Conservation (phyloP, 208 protist genomes). For the Entamoeba moshkovskii region DNA sequence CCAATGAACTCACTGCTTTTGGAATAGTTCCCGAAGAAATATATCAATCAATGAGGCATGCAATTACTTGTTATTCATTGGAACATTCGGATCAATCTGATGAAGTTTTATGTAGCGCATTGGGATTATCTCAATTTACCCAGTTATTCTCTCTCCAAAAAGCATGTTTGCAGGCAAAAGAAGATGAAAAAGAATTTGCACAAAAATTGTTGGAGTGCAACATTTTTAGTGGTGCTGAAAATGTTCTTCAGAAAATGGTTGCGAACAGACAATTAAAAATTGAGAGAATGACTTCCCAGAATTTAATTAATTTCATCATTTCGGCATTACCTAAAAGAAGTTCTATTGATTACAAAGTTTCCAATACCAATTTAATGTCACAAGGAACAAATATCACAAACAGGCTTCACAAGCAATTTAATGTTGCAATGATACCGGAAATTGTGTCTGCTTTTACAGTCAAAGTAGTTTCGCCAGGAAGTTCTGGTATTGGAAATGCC, state of each 20-base stretch:
- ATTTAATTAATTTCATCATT: not conserved
- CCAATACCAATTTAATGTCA: not conserved
- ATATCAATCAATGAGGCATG: not conserved
- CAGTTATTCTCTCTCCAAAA: not conserved
- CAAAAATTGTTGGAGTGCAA: not conserved
- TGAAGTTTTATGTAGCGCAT: not conserved
- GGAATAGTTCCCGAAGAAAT: not conserved
- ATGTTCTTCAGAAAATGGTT: not conserved
- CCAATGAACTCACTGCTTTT: not conserved
- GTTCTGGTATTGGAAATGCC: not conserved
- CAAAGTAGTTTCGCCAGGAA: not conserved
- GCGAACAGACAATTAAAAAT: not conserved
- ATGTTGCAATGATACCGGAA: not conserved
- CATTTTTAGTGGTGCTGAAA: not conserved
- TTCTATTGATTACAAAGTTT: not conserved
- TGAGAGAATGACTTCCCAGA: not conserved
- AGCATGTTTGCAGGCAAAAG: not conserved
- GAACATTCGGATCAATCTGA: not conserved
- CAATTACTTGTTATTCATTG: not conserved
- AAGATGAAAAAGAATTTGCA: not conserved
- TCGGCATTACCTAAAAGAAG: not conserved
- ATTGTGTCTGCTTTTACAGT: not conserved
- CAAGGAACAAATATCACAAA: not conserved
- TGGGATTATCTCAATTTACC: not conserved
- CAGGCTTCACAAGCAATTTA: not conserved